These are phyloP conservation scores for Scheffersomyces lignicola DNA, from an alignment of 1,139 yeast species.

Conservation along the genomic window DNA sequence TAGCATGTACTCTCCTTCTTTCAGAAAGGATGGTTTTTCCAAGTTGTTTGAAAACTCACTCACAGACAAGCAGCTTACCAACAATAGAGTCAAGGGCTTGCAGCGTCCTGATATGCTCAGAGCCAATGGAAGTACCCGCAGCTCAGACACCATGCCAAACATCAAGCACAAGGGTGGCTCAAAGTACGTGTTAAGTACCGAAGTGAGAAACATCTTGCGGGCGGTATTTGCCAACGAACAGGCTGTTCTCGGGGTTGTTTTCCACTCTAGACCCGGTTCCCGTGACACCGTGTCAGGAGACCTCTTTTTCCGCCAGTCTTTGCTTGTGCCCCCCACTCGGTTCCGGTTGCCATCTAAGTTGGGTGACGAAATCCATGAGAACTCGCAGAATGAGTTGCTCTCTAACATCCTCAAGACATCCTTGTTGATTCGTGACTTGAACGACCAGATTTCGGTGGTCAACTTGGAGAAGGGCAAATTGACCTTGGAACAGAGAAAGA, in stretches of 20 bases:
- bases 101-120: conserved; percentile 71
- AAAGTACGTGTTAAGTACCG: conserved; percentile 84
- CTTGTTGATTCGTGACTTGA: conserved; percentile 80
- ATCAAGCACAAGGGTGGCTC: conserved; percentile 67
- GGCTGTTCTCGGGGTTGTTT: conserved; percentile 56
- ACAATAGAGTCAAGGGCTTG: conserved; percentile 81
- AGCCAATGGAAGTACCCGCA: conserved; percentile 13
- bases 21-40: conserved; percentile 91
- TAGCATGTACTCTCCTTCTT: conserved; percentile 90
- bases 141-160: conserved; percentile 33
- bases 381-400: conserved; percentile 85
- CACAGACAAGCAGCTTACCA: conserved; percentile 74
- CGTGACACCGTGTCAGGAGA: conserved; percentile 66
- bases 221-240: conserved; percentile 76
- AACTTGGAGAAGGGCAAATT: conserved; percentile 61
- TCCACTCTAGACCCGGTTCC: conserved; percentile 73
- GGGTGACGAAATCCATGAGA: conserved; percentile 96
- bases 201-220: conserved; percentile 75
- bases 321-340: conserved; percentile 95
- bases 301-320: conserved; percentile 81
- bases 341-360: conserved; percentile 95
- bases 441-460: conserved; percentile 61
- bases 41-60: conserved; percentile 89
- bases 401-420: conserved; percentile 79
- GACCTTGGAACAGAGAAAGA: conserved; percentile 63